Evolutionary conservation across 257 asterid species (phyloP), one percentile per base, ranked within the genome.

Genomic region (Scutellaria minor): DNA sequence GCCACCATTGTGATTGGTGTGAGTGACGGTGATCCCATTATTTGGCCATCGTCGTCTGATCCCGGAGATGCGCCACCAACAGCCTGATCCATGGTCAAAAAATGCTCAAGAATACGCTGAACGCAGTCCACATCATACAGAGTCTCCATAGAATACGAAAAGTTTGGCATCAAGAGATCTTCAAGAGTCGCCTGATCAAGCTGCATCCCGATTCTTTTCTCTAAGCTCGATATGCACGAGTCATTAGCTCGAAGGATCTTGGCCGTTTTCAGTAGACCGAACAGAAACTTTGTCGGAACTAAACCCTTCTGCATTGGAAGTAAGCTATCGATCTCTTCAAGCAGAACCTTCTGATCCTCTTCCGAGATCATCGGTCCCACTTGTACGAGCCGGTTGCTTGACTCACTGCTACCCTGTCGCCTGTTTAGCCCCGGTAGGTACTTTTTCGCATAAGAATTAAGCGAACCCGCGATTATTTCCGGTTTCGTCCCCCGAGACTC

Each of bases 1-100:
- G 97, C 98, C 5, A 91, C 98, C 95, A 80, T 86, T 3, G 98
- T 94, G 78, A 94, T 86, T 2, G 97, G 97, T 13, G 96, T 91
- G 55, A 91, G 79, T 24, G 96, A 94, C 11, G 97, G 96, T 5
- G 97, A 88, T 35, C 93, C 96, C 85, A 89, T 89, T 66, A 88
- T 63, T 31, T 84, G 95, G 48, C 86, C 95, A 55, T 89, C 96
- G 27, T 90, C 96, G 9, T 76, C 81, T 6, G 92, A 85, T 64
- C 91, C 89, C 0, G 98, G 97, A n/a, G 98, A 89, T 27, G 80
- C 96, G 48, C 79, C 91, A 40, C 89, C 97, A 54, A 64, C 82
- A 31, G 75, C 90, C 76, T 83, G 94, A 75, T 91, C 96, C 83
- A 86, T 80, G 47, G 88, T 88, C 88, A 94, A 81, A 85, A 94